Evolutionary conservation across 805 yeast genomes (phyloP), one percentile per base, ranked within the genome.

Genomic region (Lachancea sp.): DNA sequence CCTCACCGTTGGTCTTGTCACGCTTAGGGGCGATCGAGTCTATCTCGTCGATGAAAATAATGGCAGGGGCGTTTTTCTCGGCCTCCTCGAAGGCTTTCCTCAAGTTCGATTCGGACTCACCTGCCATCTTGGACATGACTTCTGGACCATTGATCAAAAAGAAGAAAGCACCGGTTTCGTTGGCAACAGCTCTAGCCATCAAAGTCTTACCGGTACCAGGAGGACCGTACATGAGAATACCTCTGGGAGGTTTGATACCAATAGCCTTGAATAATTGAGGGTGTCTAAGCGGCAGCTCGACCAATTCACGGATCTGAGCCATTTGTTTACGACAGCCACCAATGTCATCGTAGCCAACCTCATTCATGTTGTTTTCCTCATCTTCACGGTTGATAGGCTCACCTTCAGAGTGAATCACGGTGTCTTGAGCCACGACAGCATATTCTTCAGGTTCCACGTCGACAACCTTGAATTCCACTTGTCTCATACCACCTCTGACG

Each of bases 151-250:
- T 93, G 68, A 93, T 93, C 59, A 93, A 78, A 68, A 93, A 93
- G 79, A 93, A 93, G 67, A 93, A 93, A 1, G 99, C 99, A 63
- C 99, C 99, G 19, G 99, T 93, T 70, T 93, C 99, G 60, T 93
- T 93, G 39, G 99, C 99, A 43, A 93, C 99, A n/a, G 99, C 99
- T 67, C 99, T 82, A 1, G 99, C 99, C 96, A 93, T 89, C 56
- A 93, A 75, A 27, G 99, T 93, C 71, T 93, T 93, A 85, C 99
- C 99, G 13, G 99, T 93, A 79, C 99, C 99, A 29, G 99, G 99
- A 41, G 99, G 99, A 62, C 99, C 99, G 67, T 85, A 93, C 95
- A 87, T 86, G 62, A 93, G 78, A 50, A 93, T 89, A 74, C 99
- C 99, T 68, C 88, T 86, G 54, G 99, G 99, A 36, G 99, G 99